Evolutionary conservation across 139 green algal genomes (phyloP).

Genomic region (Chlorella sp.): DNA sequence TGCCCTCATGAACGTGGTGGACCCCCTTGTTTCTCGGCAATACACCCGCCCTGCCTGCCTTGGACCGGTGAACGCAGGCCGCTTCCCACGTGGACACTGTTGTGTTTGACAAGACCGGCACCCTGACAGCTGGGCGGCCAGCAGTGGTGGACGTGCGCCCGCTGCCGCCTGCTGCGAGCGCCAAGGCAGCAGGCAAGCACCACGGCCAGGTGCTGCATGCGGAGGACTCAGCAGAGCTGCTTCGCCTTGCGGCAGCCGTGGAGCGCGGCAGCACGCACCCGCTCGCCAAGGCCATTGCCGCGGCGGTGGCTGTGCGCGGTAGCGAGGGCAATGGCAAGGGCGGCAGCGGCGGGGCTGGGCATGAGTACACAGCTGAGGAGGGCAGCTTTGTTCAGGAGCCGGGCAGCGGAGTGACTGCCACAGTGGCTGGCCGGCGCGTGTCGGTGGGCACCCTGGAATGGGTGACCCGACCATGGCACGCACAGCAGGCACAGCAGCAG

Average conservation of each 20-base stretch:
- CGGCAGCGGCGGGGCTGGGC: constrained; percentile 24
- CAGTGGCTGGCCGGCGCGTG: constrained; percentile 65
- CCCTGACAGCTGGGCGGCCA: constrained; percentile 86
- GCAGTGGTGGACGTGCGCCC: constrained; percentile 57
- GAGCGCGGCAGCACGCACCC: constrained; percentile 83
- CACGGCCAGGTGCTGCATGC: background rate
- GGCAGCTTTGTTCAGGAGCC: constrained; percentile 86
- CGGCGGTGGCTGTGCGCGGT: background rate
- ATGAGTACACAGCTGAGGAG: constrained; percentile 28
- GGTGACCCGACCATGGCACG: constrained; percentile 46
- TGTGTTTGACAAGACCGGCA: constrained; percentile 97
- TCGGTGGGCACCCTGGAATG: constrained; percentile 86
- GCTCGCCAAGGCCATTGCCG: constrained; percentile 65
- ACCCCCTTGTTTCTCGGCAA: no score
- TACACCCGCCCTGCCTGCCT: no score
- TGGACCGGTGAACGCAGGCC: no score
- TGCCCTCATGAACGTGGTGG: no score
- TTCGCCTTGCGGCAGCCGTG: constrained; percentile 78
- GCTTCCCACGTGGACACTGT: constrained; percentile 82
- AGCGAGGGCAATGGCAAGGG: background rate
- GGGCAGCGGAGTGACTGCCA: constrained; percentile 74
- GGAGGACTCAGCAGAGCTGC: constrained; percentile 43
- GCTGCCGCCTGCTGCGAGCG: background rate
- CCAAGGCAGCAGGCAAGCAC: background rate
- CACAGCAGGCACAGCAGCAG: constrained; percentile 16